Conservation (phyloP, 108 stramenopile species). For the Fragilariopsis cylindrus region DNA sequence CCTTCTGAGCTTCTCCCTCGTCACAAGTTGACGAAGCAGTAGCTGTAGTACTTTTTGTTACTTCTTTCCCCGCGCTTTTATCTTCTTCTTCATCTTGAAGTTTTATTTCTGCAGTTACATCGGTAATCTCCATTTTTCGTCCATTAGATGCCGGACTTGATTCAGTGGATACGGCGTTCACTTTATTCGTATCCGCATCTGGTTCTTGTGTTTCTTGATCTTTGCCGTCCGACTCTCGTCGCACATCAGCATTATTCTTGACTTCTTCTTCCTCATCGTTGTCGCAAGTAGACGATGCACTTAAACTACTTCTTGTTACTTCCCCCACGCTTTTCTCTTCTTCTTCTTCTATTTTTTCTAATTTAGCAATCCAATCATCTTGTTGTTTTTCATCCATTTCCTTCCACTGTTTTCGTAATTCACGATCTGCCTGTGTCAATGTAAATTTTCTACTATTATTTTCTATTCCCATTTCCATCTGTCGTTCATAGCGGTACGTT, state of each 20-base stretch:
- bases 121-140: no score
- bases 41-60: no score
- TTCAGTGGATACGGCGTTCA: no score
- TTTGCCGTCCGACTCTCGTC: no score
- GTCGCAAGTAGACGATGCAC: no score
- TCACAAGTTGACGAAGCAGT: no score
- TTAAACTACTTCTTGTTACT: background rate
- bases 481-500: slow-evolving; percentile 27
- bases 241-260: no score
- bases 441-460: slow-evolving; percentile 16
- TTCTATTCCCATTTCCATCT: slow-evolving; percentile 13
- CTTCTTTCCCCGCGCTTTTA: slow-evolving; percentile 17
- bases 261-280: no score
- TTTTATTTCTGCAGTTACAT: background rate
- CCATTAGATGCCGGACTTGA: no score
- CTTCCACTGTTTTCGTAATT: slow-evolving; percentile 38
- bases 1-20: no score
- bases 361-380: slow-evolving; percentile 24
- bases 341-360: slow-evolving; percentile 19
- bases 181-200: no score
- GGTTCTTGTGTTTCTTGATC: no score
- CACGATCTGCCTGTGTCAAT: slow-evolving; percentile 33
- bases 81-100: slow-evolving; percentile 20
- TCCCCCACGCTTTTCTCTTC: background rate
- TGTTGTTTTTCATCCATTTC: slow-evolving; percentile 28